Percentiles rank a stretch among this genome's conserved stretches.
Evolutionary conservation across 2,329 filamentous ascomycete genomes (phyloP).

Genomic region (Fusarium robinianum): DNA sequence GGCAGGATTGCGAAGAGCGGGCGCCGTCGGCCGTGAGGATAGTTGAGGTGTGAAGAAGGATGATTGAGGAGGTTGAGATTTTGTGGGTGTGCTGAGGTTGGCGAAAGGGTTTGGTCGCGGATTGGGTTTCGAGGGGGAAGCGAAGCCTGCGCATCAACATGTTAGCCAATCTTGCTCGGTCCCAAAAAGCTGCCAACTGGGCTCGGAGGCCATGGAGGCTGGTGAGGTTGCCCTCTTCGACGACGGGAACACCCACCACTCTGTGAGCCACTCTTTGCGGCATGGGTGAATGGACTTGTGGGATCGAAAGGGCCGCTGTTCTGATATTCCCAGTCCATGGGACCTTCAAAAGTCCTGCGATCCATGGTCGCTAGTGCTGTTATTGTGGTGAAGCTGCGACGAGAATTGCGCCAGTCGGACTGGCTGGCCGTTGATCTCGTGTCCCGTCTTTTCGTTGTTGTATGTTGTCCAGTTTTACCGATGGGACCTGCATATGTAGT

Average conservation of each 20-base stretch:
- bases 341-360: slow-evolving; percentile 61
- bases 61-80: slow-evolving; percentile 49
- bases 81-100: slow-evolving; percentile 46
- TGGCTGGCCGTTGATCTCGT: slow-evolving; percentile 3
- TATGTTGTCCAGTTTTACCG: slow-evolving; percentile 17
- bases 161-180: slow-evolving; percentile 25
- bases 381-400: slow-evolving; percentile 12
- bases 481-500: too few relatives aligned
- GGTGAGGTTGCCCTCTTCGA: background rate
- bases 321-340: slow-evolving; percentile 71
- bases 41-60: slow-evolving; percentile 53
- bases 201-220: background rate
- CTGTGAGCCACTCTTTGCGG: slow-evolving; percentile 47
- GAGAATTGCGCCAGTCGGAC: slow-evolving; percentile 16
- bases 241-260: slow-evolving; percentile 51
- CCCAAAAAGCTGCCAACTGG: background rate
- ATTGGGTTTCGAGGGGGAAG: slow-evolving; percentile 44
- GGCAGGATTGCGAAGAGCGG: slow-evolving; percentile 65
- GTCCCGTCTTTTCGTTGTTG: slow-evolving; percentile 11
- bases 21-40: slow-evolving; percentile 48
- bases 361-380: slow-evolving; percentile 52
- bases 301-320: slow-evolving; percentile 60
- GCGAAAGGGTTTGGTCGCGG: slow-evolving; percentile 44
- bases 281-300: slow-evolving; percentile 64
- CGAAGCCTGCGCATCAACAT: slow-evolving; percentile 39